Base-by-base conservation (phyloP, 1,284 basidiomycete genomes). In the Ceratobasidium sp. region DNA sequence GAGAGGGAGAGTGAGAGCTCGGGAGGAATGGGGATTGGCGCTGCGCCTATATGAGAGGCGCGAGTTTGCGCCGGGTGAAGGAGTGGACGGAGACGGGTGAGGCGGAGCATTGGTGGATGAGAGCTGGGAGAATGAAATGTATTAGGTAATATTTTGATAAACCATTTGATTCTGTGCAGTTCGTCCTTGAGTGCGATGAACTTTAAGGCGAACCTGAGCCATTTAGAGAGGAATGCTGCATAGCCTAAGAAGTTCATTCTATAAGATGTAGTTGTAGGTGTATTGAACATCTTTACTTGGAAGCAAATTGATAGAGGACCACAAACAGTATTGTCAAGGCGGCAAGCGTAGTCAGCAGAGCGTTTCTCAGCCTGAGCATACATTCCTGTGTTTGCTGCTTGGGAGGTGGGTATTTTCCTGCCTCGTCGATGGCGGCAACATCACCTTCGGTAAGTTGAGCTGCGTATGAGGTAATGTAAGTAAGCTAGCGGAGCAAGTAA, bases 31-130 rank as follows among this genome's bases (percentile, higher is more conserved):
- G 84, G 83, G 72, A 98, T 91, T 62, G 94, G 93, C 72, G 88
- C 84, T 77, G 91, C 89, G 73, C 95, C 95, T 75, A 97, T 91
- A 82, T 96, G 92, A 38, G 92, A 92, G 71, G 81, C 79, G 75
- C 78, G 54, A 80, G 80, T 47, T 82, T 78, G 16, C 85, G 84
- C 28, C 85, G 82, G 78, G 82, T 84, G 79, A 88, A 87, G 50
- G 76, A 81, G 77, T 87, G 87, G 46, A 80, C 59, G 58, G 6
- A 21, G 30, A 18, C 49, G 49, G 11, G 26, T 23, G 46, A 47
- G 3, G 59, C 57, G 57, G 49, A 74, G 66, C 64, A 67, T 58
- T 35, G 35, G 46, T 44, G 32, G 26, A 21, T n/a, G 1, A 49
- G 28, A 49, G 41, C 62, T 26, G 38, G 38, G 32, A 14, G n/a